Conservation (phyloP, 106 monocot genomes). For the Phalaenopsis aphrodite region DNA sequence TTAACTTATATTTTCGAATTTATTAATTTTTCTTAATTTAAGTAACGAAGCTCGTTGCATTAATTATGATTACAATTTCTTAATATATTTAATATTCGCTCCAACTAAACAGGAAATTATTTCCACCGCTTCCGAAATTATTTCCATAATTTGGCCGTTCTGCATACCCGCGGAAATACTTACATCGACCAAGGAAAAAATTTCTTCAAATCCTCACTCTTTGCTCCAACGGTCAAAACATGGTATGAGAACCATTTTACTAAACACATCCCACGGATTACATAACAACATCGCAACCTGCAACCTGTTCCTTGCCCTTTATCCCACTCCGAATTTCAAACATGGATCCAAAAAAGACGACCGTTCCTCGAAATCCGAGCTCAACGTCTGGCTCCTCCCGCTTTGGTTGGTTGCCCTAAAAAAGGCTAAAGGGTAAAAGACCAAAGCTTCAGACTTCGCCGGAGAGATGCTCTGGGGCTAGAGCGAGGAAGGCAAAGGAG, state of each 20-base stretch:
- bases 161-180: not conserved
- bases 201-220: not conserved
- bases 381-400: conserved; percentile 6
- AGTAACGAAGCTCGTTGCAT: too few relatives aligned
- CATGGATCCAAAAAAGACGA: conserved; percentile 19
- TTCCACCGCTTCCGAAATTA: not conserved
- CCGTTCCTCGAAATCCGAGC: conserved; percentile 45
- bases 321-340: conserved; percentile 18
- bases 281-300: not conserved
- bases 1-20: too few relatives aligned
- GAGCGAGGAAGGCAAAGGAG: not conserved
- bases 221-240: not conserved
- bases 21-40: too few relatives aligned
- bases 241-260: not conserved
- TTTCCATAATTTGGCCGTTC: not conserved
- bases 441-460: conserved; percentile 4
- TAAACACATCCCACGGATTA: not conserved
- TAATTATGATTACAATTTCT: too few relatives aligned
- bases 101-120: too few relatives aligned
- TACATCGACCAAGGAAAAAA: not conserved
- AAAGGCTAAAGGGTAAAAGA: not conserved
- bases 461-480: conserved; percentile 6
- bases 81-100: too few relatives aligned
- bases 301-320: not conserved
- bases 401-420: not conserved